Evolutionary conservation across 805 yeast species (phyloP), one percentile per base, ranked within the genome.

Genomic region (Zygoascus biomembranicola): DNA sequence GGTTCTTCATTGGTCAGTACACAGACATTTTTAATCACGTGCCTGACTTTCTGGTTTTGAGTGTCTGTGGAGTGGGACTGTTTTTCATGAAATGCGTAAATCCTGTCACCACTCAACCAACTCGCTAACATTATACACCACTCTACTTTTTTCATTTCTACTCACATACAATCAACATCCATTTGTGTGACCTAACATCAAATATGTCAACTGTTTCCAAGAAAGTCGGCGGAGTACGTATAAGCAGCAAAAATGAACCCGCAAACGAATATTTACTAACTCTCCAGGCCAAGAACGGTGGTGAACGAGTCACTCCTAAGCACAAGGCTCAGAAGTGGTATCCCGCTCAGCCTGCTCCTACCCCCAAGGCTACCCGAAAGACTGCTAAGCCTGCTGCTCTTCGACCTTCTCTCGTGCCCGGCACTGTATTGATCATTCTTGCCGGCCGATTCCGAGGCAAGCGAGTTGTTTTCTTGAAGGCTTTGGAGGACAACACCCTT

Each of bases 391-490:
- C 97, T 72, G 94, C 89, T 78, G 87, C 87, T 78, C 82, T 94
- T 77, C 90, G 98, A 78, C 81, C 95, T 70, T 86, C 97, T 61
- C 81, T 92, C 71, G 95, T 87, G 66, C 97, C 97, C 77, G 99
- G 99, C 76, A 87, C 97, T 72, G 97, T 92, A 66, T 81, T 94
- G 74, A 92, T 92, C 77, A 79, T 92, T 75, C 84, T 92, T 74
- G 97, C 98, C 70, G 99, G 99, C 75, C 89, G 97, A 79, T 92
- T 90, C 95, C 88, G 99, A 79, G 99, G 99, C 77, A 94, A 92
- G 88, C 90, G 98, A 81, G 99, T 94, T 69, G 98, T 92, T 64
- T 87, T 86, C 86, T 85, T 92, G 76, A 92, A 92, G 85, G 78
- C 85, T 77, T 83, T 94, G 73, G 96, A 90, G 79, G 98, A 94